phyloP scores from a whole-genome alignment of 768 basidiomycete genomes.

The Mycena venus region DNA sequence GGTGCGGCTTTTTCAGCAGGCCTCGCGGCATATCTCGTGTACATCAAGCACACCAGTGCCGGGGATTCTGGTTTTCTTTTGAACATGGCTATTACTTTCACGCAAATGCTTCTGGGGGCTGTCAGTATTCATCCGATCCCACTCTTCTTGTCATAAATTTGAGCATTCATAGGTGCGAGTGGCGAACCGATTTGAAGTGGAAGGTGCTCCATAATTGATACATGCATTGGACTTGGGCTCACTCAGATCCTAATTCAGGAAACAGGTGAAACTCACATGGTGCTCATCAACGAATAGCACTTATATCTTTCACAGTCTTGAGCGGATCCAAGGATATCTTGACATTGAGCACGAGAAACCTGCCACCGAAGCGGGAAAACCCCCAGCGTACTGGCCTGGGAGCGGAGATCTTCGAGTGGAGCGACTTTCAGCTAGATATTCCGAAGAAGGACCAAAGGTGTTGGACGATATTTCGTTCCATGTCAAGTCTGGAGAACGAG shows the following conservation, averaged over 20 bases:
- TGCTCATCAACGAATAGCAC: slow-evolving; percentile 21
- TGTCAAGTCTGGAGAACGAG: slow-evolving; percentile 59
- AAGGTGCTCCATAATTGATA: not conserved
- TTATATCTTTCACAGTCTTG: slow-evolving; percentile 15
- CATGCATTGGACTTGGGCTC: slow-evolving; percentile 14
- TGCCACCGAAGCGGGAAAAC: slow-evolving; percentile 44
- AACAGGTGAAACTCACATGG: not conserved
- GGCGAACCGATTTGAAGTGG: not conserved
- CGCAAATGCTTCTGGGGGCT: slow-evolving; percentile 44
- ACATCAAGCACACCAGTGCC: slow-evolving; percentile 46
- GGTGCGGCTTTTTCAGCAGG: slow-evolving; percentile 55
- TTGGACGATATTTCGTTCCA: slow-evolving; percentile 45
- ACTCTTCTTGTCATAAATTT: not conserved
- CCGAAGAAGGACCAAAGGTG: slow-evolving; percentile 29
- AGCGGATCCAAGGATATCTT: slow-evolving; percentile 46
- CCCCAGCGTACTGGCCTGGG: slow-evolving; percentile 65
- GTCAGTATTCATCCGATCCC: slow-evolving; percentile 14
- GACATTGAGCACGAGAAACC: slow-evolving; percentile 57
- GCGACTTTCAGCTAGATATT: slow-evolving; percentile 56
- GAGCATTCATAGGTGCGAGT: not conserved
- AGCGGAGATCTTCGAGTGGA: slow-evolving; percentile 58
- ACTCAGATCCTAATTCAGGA: slow-evolving; percentile 34
- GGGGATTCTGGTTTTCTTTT: slow-evolving; percentile 52
- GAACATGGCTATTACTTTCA: slow-evolving; percentile 58
- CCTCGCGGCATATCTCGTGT: slow-evolving; percentile 55